Conservation (phyloP, 495 filamentous ascomycete species). For the Penicillium turbatum region DNA sequence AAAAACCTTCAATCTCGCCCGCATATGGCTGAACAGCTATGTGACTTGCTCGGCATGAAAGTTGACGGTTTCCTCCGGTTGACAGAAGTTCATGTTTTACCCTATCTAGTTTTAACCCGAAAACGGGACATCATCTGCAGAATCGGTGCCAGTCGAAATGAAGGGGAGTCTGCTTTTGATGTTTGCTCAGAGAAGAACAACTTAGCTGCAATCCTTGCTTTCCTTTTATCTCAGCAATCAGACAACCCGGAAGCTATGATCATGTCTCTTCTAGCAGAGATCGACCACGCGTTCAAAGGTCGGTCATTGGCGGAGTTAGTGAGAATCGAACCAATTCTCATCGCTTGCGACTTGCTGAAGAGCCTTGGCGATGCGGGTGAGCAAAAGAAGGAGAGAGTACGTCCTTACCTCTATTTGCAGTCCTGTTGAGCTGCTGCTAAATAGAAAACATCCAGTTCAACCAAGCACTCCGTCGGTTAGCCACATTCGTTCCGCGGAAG, state of each 20-base stretch:
- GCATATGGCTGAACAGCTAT: slow-evolving; percentile 73
- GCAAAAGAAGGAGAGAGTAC: slow-evolving; percentile 54
- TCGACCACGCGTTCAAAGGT: slow-evolving; percentile 64
- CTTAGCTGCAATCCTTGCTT: slow-evolving; percentile 70
- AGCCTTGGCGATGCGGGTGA: slow-evolving; percentile 65
- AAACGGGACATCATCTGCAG: slow-evolving; percentile 72
- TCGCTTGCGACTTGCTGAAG: slow-evolving; percentile 81
- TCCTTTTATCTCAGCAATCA: slow-evolving; percentile 68
- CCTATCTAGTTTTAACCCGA: slow-evolving; percentile 75
- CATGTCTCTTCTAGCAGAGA: slow-evolving; percentile 60
- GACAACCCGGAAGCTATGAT: slow-evolving; percentile 61
- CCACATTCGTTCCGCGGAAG: slow-evolving; percentile 57
- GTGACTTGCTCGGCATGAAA: slow-evolving; percentile 70
- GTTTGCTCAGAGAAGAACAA: slow-evolving; percentile 65
- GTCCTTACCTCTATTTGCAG: slow-evolving; percentile 2
- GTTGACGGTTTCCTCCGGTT: slow-evolving; percentile 67
- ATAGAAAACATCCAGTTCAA: slow-evolving; percentile 35
- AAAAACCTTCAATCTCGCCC: slow-evolving; percentile 77
- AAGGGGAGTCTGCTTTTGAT: slow-evolving; percentile 51
- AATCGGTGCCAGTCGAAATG: slow-evolving; percentile 69
- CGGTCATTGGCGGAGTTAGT: slow-evolving; percentile 64
- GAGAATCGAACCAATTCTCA: slow-evolving; percentile 66
- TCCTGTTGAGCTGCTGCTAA: not conserved
- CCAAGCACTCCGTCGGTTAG: slow-evolving; percentile 63
- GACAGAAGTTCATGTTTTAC: slow-evolving; percentile 78